Percentiles rank a stretch among this genome's conserved stretches.
Evolutionary conservation across 495 filamentous ascomycete species (phyloP).

Genomic region (Aspergillus cristatus): DNA sequence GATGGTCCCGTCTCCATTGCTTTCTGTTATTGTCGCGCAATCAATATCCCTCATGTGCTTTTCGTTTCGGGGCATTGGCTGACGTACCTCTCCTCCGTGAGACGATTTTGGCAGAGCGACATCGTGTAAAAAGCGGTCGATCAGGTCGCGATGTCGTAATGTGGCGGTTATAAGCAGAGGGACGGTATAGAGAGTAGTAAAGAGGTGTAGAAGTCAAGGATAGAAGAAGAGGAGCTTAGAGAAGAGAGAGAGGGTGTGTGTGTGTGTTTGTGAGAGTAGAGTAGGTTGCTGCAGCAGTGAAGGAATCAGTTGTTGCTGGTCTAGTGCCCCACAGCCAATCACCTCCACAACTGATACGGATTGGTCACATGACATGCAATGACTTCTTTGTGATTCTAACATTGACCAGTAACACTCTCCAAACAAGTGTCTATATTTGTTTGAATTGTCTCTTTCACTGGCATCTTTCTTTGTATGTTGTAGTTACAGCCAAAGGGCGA

Average conservation of each 20-base stretch:
- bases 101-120: conserved; percentile 80
- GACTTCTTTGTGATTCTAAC: too few species aligned
- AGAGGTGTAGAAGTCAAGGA: background rate
- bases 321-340: conserved; percentile 15
- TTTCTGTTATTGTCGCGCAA: conserved; percentile 51
- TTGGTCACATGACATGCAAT: background rate
- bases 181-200: background rate
- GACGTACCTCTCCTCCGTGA: conserved; percentile 81
- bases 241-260: conserved; percentile 1
- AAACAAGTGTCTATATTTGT: too few species aligned
- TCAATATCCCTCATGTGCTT: conserved; percentile 7
- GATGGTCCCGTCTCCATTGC: conserved; percentile 94
- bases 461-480: too few species aligned
- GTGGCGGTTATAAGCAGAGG: too few species aligned
- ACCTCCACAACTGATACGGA: conserved; percentile 1
- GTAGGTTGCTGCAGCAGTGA: background rate
- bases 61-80: background rate
- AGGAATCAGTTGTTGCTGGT: conserved; percentile 2
- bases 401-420: too few species aligned
- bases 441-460: too few species aligned
- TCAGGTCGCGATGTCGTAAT: background rate
- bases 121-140: conserved; percentile 33
- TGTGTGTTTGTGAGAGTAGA: background rate
- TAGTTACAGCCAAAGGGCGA: too few species aligned
- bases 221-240: conserved; percentile 2